Evolutionary conservation across 192 early-diverging fungal genomes (phyloP), one percentile per base, ranked within the genome.

Genomic region (Podila minutissima): DNA sequence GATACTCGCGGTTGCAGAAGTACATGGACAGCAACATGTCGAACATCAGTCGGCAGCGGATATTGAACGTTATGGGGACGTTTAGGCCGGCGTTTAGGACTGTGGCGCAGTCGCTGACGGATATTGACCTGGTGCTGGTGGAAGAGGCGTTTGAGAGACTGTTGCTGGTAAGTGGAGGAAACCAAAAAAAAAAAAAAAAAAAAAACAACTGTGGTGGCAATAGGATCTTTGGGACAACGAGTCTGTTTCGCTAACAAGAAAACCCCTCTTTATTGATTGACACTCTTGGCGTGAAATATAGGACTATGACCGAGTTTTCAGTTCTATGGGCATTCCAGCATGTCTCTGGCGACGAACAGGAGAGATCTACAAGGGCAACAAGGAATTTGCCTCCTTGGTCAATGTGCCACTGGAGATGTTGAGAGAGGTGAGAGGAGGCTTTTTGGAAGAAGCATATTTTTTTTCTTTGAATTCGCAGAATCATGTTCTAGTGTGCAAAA

Each of bases 301-400:
- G 89, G 97, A 97, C 72, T 99, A 99, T 70, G 97, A 99, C 87
- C 91, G 94, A 57, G 93, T 97, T 51, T 98, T 98, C 75, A 94
- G 93, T 60, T 88, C 94, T 22, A 97, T 97, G 93, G 97, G 96
- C 26, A 93, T 98, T 61, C 96, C 97, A 0, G 92, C 94, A 28
- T 96, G 94, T 73, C 83, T 98, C 37, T 98, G 97, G 97, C 91
- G 97, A n/a, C 89, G 97, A 33, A 97, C 96, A 1, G 97, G 97
- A 24, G 96, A 98, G 72, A 98, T 98, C 49, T 97, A 95, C 86
- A 97, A 96, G 74, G 93, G 94, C 26, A 98, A 97, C 86, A 92
- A 95, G 64, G 95, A 97, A 87, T 98, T 98, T 88, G 96, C 96
- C 5, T 82, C 91, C 7, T 86, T 98, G 50, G 92, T 97, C 8